Evolutionary conservation across 371 early-diverging fungal species (phyloP).

Genomic region (Rhizopus arrhizus): DNA sequence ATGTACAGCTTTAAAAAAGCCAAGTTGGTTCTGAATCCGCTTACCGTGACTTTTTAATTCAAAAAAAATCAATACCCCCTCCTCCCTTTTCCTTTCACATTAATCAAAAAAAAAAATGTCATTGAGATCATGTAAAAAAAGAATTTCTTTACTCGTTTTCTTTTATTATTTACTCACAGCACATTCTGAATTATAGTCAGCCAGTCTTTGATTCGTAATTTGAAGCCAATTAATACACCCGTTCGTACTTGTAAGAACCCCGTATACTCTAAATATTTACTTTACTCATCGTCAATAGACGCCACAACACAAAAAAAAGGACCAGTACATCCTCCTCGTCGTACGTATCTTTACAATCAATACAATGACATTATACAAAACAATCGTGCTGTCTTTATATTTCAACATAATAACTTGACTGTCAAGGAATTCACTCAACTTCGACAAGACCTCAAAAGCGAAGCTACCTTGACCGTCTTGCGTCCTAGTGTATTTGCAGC

Average conservation of each 20-base stretch:
- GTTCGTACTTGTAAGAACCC: constrained; percentile 23
- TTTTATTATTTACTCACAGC: neutral
- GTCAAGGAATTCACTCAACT: constrained; percentile 61
- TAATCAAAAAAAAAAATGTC: constrained; percentile 30
- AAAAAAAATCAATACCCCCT: constrained; percentile 1
- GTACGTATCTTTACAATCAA: constrained; percentile 55
- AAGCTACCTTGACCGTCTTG: constrained; percentile 49
- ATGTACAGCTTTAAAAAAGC: neutral
- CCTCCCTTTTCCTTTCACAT: neutral
- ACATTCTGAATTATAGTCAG: constrained; percentile 17
- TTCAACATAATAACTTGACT: constrained; percentile 72
- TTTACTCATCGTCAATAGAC: constrained; percentile 20
- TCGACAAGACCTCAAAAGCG: constrained; percentile 51
- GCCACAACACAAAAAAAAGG: constrained; percentile 35
- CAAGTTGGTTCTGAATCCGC: neutral
- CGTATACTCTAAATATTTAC: neutral
- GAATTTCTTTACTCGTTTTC: neutral
- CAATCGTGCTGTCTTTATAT: constrained; percentile 62
- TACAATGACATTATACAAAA: constrained; percentile 52
- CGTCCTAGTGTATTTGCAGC: constrained; percentile 60
- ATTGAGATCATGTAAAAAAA: constrained; percentile 30
- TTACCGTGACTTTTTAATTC: neutral
- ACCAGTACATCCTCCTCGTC: constrained; percentile 46
- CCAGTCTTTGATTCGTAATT: constrained; percentile 25
- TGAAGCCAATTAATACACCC: constrained; percentile 26